Percentiles rank a stretch among this genome's conserved stretches.
Evolutionary conservation across 1,284 basidiomycete species (phyloP).

Genomic region (Fomes fomentarius): DNA sequence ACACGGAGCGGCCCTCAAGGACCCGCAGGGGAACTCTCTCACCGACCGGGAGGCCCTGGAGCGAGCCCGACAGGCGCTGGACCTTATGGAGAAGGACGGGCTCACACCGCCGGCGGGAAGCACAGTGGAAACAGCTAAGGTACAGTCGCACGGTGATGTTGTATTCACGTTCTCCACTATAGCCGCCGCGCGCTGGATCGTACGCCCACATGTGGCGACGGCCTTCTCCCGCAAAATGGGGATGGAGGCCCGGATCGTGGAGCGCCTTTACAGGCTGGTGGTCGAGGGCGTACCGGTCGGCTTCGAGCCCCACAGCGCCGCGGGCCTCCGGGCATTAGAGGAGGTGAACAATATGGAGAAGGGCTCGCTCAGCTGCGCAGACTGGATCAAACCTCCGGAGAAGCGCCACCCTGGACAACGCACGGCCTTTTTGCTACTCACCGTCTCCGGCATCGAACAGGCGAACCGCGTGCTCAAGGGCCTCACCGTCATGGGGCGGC

Average conservation of each 20-base stretch:
- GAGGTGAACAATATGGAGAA: no score
- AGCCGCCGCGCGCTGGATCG: neutral
- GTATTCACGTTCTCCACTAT: neutral
- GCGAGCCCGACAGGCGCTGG: neutral
- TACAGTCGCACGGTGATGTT: neutral
- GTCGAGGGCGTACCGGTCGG: neutral
- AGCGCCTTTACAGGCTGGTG: slow-evolving; percentile 5
- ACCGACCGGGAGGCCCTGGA: neutral
- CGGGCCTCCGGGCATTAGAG: neutral
- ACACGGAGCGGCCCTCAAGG: neutral
- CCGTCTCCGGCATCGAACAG: neutral
- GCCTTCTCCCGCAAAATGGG: slow-evolving; percentile 12
- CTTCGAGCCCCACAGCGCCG: neutral
- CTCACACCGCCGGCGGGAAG: neutral
- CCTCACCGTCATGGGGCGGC: neutral
- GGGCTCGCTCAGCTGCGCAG: no score
- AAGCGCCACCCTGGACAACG: no score
- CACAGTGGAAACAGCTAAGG: neutral
- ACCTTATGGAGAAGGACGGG: neutral
- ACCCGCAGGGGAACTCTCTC: neutral
- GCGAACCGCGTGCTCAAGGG: slow-evolving; percentile 1
- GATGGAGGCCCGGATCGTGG: neutral
- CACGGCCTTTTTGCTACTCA: neutral
- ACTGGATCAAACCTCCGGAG: no score
- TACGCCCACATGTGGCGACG: neutral